Base-by-base conservation (phyloP, 129 eudicot species). In the Flaveria bidentis region DNA sequence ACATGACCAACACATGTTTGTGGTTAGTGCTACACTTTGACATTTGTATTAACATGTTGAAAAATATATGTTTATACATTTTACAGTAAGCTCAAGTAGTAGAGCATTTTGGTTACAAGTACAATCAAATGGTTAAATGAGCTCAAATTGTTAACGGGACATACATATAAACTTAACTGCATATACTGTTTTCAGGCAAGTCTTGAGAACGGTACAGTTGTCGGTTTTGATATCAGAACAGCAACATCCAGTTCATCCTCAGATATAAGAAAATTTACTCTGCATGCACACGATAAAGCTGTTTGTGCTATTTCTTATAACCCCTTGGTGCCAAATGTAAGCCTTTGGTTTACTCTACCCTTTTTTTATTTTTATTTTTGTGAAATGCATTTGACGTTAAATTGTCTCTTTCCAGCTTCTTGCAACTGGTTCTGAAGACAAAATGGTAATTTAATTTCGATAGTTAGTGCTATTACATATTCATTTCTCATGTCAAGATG, bases 231-330 rank as follows among this genome's bases (percentile, higher is more conserved):
- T 74, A 87, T 89, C 67, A 88, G 97, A 75, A 75, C 85, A 10
- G 91, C 96, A 60, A 81, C 85, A 57, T 84, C 96, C 16, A 75
- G 78, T 70, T 42, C 86, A 66, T 82, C 88, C 10, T 76, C 90
- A 22, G 89, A 80, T 44, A n/a, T 86, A 70, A 84, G 85, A 4
- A 85, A 76, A 72, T 93, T 90, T 64, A 93, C 98, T 41, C 82
- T 93, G 55, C 98, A 88, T 77, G 98, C 98, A 15, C 98, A 93
- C 33, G 98, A 93, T 78, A 90, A 93, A 84, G 91, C 97, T 46
- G 98, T 88, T 76, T 86, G 91, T 77, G 73, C 96, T 45, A 64
- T 94, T 71, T 84, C 93, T 42, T 94, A 89, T 74, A 89, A 87
- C 77, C 88, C 86, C 46, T 12, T 67, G 36, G 90, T 84, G 16